Percentiles rank a stretch among this genome's conserved stretches.
These are phyloP conservation scores for Leucosporidium creatinivorum DNA, from an alignment of 768 basidiomycete genomes.

Conservation along the genomic window DNA sequence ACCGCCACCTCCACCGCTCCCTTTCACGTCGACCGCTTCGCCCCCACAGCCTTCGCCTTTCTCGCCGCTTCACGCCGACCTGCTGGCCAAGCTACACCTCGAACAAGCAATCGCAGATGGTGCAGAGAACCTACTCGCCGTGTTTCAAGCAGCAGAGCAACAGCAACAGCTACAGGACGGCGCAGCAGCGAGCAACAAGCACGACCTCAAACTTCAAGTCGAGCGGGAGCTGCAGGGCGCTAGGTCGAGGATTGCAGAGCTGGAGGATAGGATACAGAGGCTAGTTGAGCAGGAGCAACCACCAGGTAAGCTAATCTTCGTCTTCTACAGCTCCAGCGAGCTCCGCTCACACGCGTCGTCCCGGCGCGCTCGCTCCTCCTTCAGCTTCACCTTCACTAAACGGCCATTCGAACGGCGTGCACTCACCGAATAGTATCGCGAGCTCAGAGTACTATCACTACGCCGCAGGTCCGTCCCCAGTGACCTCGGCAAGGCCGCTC, in stretches of 20 bases:
- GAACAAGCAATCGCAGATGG: constrained; percentile 82
- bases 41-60: too few species aligned
- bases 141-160: constrained; percentile 26
- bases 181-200: constrained; percentile 45
- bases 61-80: constrained; percentile 43
- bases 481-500: not conserved
- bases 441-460: not conserved
- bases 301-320: not conserved
- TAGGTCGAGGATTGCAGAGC: constrained; percentile 55
- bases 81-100: constrained; percentile 61
- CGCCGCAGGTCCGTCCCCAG: not conserved
- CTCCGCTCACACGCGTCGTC: not conserved
- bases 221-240: constrained; percentile 71
- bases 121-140: constrained; percentile 69
- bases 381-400: not conserved
- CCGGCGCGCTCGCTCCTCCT: not conserved
- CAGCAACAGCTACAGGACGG: not conserved
- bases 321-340: not conserved
- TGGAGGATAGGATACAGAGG: not conserved
- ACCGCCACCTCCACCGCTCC: too few species aligned
- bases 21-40: too few species aligned
- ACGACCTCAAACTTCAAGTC: constrained; percentile 61
- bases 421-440: too few species aligned
- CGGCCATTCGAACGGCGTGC: too few species aligned
- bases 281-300: not conserved